Base-by-base conservation (phyloP, 331 rosid species). In the Acacia pycnantha region DNA sequence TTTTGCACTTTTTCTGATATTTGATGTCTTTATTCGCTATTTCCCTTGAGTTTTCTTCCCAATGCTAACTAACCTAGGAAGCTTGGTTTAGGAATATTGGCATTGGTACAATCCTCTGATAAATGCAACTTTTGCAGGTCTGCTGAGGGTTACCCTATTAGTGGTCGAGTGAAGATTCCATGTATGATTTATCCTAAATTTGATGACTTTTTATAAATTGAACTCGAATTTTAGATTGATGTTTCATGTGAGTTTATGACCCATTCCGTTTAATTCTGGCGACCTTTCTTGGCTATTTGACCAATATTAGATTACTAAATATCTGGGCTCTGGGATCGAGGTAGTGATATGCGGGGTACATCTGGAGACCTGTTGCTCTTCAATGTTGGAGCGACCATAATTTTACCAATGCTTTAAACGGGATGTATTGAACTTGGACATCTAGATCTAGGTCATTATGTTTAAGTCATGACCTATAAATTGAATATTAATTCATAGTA, bases 111-210 rank as follows among this genome's bases (percentile, higher is more conserved):
- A 40, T 50, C 72, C 46, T 19, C 22, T 21, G 24, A 40, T 68
- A 18, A 59, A 79, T 81, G 10, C 19, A 53, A 15, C 21, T 81
- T 74, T 21, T 73, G 24, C 87, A 94, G 97, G 83, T 90, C 90
- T 53, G 40, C 87, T 48, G 99, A 96, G 56, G 98, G 99, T 11
- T 89, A 82, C 91, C 82, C 94, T n/a, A 92, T 96, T 71, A 88
- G 84, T 74, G 98, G 99, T 81, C 97, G 97, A 70, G 98, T 92
- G 73, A 96, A 82, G 93, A 92, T 96, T 80, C 93, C 89, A 2
- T 66, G 99, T 96, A 90, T 31, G 97, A 77, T 71, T 54, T 70
- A 65, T 56, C 72, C 79, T 65, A 58, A 27, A 73, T 51, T 77
- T 72, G 14, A 53, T 24, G 68, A 48, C 61, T 29, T 51, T 54